Evolutionary conservation across 768 basidiomycete species (phyloP).

Genomic region (Fomitopsis pulvina): DNA sequence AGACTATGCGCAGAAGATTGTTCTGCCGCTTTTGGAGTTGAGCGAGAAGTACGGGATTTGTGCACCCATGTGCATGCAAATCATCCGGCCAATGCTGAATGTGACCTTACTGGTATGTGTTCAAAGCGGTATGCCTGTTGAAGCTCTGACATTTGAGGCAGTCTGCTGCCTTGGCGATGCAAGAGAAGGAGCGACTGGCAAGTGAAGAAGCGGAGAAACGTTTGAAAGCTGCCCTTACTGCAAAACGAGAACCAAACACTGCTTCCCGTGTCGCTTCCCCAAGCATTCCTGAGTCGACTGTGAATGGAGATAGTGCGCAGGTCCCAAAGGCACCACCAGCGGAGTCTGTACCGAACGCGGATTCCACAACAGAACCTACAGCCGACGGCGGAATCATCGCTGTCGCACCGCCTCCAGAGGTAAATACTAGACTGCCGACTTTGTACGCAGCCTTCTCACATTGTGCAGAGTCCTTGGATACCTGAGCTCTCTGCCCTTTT

Average conservation of each 20-base stretch:
- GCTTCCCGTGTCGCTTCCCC: slow-evolving; percentile 64
- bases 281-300: slow-evolving; percentile 26
- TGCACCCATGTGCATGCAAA: slow-evolving; percentile 89
- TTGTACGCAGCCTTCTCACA: neutral
- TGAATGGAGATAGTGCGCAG: slow-evolving; percentile 19
- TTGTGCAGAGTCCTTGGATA: slow-evolving; percentile 66
- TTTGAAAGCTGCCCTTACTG: slow-evolving; percentile 71
- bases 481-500: slow-evolving; percentile 68
- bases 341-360: slow-evolving; percentile 11
- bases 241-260: slow-evolving; percentile 65
- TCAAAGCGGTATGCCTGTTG: neutral
- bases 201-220: slow-evolving; percentile 76
- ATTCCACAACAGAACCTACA: slow-evolving; percentile 16
- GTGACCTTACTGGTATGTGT: slow-evolving; percentile 48
- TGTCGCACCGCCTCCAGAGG: slow-evolving; percentile 4
- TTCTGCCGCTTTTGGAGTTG: slow-evolving; percentile 72
- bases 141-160: slow-evolving; percentile 15
- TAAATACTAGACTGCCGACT: neutral
- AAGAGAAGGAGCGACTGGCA: slow-evolving; percentile 63
- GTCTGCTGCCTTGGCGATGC: slow-evolving; percentile 55
- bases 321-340: slow-evolving; percentile 17
- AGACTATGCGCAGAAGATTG: slow-evolving; percentile 66
- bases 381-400: neutral
- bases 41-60: slow-evolving; percentile 73
- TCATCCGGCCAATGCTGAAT: slow-evolving; percentile 79